A percentile compares a stretch with the other conserved stretches of the same genome.
phyloP scores from a whole-genome alignment of 768 basidiomycete species.

The Amanita rubescens region DNA sequence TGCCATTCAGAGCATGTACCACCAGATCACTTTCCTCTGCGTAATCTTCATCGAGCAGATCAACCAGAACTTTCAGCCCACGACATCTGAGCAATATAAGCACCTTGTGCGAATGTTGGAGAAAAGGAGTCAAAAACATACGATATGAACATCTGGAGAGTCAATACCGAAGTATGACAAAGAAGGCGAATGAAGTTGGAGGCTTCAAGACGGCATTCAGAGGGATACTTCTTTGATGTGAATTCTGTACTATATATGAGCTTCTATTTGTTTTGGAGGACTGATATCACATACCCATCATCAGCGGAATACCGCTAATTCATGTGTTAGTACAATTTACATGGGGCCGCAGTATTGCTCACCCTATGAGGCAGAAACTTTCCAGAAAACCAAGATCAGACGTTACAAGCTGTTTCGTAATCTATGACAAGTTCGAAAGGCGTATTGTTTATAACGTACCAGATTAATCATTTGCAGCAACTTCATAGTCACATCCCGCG shows the following conservation, averaged over 20 bases:
- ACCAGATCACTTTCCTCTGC: conserved; percentile 86
- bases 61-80: conserved; percentile 89
- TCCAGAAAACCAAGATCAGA: conserved; percentile 83
- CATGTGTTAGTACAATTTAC: conserved; percentile 7
- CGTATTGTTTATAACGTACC: conserved; percentile 42
- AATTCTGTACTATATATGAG: conserved; percentile 47
- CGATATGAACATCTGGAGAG: conserved; percentile 99
- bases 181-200: conserved; percentile 91
- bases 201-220: conserved; percentile 90
- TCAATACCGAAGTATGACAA: conserved; percentile 88
- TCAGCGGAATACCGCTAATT: conserved; percentile 82
- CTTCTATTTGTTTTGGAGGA: not conserved
- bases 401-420: conserved; percentile 44
- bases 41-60: conserved; percentile 95
- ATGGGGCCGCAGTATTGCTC: conserved; percentile 14
- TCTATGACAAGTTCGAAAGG: conserved; percentile 19
- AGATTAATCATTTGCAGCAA: conserved; percentile 85
- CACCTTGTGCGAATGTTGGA: not conserved
- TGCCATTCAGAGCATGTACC: conserved; percentile 89
- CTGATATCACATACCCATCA: conserved; percentile 60
- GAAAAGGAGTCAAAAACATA: conserved; percentile 45
- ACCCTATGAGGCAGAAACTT: conserved; percentile 91
- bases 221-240: conserved; percentile 89
- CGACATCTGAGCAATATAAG: conserved; percentile 57
- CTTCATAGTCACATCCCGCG: conserved; percentile 79